Percentiles rank a stretch among this genome's conserved stretches.
Evolutionary conservation across 441 rosid species (phyloP).

Genomic region (Gossypium schwendimanii): DNA sequence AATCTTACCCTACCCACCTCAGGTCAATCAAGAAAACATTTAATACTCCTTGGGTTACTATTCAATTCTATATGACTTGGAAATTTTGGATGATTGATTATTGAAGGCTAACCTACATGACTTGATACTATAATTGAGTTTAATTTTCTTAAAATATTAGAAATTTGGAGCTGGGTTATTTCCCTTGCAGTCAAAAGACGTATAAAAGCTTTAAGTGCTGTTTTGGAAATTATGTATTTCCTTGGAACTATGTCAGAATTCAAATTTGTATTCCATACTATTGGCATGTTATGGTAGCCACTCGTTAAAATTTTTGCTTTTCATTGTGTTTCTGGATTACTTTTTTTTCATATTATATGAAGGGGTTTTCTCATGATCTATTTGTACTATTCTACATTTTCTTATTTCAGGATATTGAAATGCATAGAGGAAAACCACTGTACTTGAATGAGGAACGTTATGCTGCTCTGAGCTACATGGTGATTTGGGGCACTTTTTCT

Average conservation of each 20-base stretch:
- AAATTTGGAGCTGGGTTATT: slow-evolving; percentile 1
- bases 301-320: not conserved
- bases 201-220: not conserved
- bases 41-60: not conserved
- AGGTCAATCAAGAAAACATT: not conserved
- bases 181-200: not conserved
- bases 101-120: not conserved
- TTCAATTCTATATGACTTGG: not conserved
- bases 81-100: slow-evolving; percentile 1
- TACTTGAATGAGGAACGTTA: slow-evolving; percentile 92
- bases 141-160: not conserved
- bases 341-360: not conserved
- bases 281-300: not conserved
- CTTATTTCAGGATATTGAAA: slow-evolving; percentile 59
- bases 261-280: not conserved
- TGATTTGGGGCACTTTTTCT: slow-evolving; percentile 24
- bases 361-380: not conserved
- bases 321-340: not conserved
- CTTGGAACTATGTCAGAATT: not conserved
- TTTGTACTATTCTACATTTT: not conserved
- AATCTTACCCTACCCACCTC: not conserved
- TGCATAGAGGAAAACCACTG: slow-evolving; percentile 86
- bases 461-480: slow-evolving; percentile 83
- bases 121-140: not conserved
- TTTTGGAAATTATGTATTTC: not conserved